A percentile compares a stretch with the other conserved stretches of the same genome.
Evolutionary conservation across 2,329 filamentous ascomycete genomes (phyloP).

Genomic region (Aureobasidium musti): DNA sequence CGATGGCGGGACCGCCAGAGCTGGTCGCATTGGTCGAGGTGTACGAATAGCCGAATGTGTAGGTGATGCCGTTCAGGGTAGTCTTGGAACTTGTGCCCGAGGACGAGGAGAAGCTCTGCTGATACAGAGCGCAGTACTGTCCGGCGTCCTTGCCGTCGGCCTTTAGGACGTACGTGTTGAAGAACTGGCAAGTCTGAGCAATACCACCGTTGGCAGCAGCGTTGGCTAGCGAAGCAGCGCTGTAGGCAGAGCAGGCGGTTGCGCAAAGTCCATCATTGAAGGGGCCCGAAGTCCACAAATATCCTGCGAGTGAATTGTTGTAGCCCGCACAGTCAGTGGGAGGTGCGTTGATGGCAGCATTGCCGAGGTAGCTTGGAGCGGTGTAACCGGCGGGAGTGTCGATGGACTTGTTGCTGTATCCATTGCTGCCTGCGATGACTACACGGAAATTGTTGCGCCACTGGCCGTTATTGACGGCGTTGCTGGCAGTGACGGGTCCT

Average conservation of each 20-base stretch:
- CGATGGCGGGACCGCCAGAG: not conserved
- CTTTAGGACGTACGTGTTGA: constrained; percentile 46
- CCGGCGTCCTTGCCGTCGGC: constrained; percentile 43
- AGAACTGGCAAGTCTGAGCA: constrained; percentile 35
- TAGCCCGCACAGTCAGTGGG: constrained; percentile 33
- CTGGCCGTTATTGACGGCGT: constrained; percentile 42
- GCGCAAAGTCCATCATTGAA: constrained; percentile 36
- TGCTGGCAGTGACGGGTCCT: constrained; percentile 35
- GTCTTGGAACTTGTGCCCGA: constrained; percentile 32
- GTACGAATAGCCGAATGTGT: constrained; percentile 26
- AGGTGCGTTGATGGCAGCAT: constrained; percentile 43
- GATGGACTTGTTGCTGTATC: constrained; percentile 35
- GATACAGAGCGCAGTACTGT: constrained; percentile 46
- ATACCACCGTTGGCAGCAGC: constrained; percentile 31
- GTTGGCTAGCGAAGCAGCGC: too few relatives aligned
- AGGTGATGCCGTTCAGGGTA: constrained; percentile 19
- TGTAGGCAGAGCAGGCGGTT: constrained; percentile 36
- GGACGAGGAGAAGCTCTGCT: constrained; percentile 31
- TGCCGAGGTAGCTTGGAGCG: constrained; percentile 35
- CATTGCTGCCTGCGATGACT: constrained; percentile 49
- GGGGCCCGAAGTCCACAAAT: constrained; percentile 8
- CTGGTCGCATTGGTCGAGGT: constrained; percentile 6
- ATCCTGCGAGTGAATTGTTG: constrained; percentile 35
- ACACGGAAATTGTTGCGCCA: constrained; percentile 43
- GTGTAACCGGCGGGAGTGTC: constrained; percentile 32